Base-by-base conservation (phyloP, 495 filamentous ascomycete species). In the Elaphomyces granulatus region DNA sequence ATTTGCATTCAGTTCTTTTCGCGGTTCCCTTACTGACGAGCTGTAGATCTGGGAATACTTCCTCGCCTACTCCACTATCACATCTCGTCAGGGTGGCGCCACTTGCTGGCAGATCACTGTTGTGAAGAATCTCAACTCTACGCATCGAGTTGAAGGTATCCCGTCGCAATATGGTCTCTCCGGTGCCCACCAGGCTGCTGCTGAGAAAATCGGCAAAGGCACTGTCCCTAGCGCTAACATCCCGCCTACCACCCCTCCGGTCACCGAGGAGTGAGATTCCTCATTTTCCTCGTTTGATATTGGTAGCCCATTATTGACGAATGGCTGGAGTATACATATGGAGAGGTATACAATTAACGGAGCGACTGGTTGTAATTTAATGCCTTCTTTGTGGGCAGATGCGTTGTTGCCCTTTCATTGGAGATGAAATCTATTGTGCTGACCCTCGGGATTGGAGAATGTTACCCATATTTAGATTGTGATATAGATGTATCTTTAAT, bases 1-100 rank as follows among this genome's bases (percentile, higher is more conserved):
- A 33, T 15, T 19, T 8, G 7, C 28, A 10, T 26, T 15, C 3
- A 18, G 26, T 21, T 16, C 8, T 37, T 3, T 42, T 48, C 15
- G 8, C n/a, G n/a, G n/a, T n/a, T n/a, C n/a, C n/a, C n/a, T n/a
- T n/a, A n/a, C n/a, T n/a, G n/a, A n/a, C n/a, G n/a, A n/a, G n/a
- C n/a, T n/a, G n/a, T 45, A 94, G 87, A 92, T 96, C 58, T 98
- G 90, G 90, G 88, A 96, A 58, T 95, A 77, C 70, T 98, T 98
- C 79, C 78, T 98, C 46, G 85, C 92, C 38, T 81, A 75, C 52
- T 85, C 86, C 2, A 94, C 85, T 52, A 96, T 98, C 62, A 77
- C 80, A 56, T 87, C 88, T 20, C 80, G 90, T 51, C 90, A 98
- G 63, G 90, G 90, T 43, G 71, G 70, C 49, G 92, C 90, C 36